Conservation (phyloP, 2,329 filamentous ascomycete species). For the Cladophialophora exuberans region DNA sequence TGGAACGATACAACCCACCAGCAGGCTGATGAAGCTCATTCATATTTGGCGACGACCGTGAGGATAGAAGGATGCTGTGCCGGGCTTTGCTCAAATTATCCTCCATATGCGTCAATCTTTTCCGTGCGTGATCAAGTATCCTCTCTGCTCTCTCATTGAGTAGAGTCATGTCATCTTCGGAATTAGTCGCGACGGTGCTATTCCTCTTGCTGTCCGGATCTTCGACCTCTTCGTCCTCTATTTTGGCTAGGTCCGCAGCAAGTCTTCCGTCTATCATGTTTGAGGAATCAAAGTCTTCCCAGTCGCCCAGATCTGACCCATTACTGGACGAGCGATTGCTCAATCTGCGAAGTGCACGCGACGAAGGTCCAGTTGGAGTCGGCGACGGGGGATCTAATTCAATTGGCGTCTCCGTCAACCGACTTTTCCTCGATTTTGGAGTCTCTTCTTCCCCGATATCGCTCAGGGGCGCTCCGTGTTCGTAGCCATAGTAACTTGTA, state of each 20-base stretch:
- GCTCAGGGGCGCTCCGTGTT: conserved; percentile 46
- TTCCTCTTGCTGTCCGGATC: conserved; percentile 37
- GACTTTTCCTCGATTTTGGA: conserved; percentile 27
- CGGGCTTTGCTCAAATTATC: conserved; percentile 82
- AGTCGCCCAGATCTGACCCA: conserved; percentile 34
- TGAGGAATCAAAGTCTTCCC: conserved; percentile 34
- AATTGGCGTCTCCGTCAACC: conserved; percentile 8
- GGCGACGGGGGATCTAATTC: conserved; percentile 23
- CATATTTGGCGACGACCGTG: conserved; percentile 53
- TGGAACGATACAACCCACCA: conserved; percentile 47
- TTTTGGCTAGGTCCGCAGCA: conserved; percentile 33
- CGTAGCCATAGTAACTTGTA: conserved; percentile 40
- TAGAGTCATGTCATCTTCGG: conserved; percentile 71
- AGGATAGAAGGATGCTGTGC: conserved; percentile 62
- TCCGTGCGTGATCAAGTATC: conserved; percentile 91
- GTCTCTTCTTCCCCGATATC: conserved; percentile 51
- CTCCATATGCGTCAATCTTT: conserved; percentile 88
- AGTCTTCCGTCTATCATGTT: conserved; percentile 32
- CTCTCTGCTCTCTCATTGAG: conserved; percentile 83
- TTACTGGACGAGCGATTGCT: conserved; percentile 49
- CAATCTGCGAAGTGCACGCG: conserved; percentile 51
- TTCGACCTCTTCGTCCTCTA: conserved; percentile 33
- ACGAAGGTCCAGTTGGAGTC: conserved; percentile 14
- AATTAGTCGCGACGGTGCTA: conserved; percentile 42
- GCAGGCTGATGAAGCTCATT: conserved; percentile 44